phyloP scores from a whole-genome alignment of 345 rosid genomes.

The Eucalyptus paniculata region DNA sequence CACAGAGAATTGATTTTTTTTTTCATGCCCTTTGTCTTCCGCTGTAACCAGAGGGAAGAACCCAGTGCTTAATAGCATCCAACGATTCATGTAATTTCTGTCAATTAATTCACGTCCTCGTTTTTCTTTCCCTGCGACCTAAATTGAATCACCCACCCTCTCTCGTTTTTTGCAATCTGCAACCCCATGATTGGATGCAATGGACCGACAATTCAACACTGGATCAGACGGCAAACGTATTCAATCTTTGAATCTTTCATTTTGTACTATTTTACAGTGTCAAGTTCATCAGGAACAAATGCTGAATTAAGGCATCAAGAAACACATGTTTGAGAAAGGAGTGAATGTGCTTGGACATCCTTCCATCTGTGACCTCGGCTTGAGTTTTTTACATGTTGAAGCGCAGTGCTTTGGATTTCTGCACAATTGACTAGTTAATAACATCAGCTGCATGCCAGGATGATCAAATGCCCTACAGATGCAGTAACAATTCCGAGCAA shows the following conservation, averaged over 20 bases:
- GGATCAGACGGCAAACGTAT: neutral
- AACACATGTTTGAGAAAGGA: neutral
- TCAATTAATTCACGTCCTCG: neutral
- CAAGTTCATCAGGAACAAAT: neutral
- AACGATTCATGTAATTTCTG: neutral
- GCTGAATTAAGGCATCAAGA: neutral
- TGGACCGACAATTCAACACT: neutral
- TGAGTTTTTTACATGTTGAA: neutral
- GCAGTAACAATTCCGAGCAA: slow-evolving; percentile 56
- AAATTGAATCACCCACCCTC: neutral
- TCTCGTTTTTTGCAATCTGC: neutral
- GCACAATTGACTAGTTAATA: neutral
- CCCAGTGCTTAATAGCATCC: neutral
- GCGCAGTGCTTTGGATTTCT: neutral
- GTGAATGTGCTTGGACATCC: neutral
- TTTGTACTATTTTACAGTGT: neutral
- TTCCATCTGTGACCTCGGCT: neutral
- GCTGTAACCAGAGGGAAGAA: neutral
- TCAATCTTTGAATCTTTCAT: neutral
- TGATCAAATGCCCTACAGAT: slow-evolving; percentile 41
- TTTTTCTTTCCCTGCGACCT: neutral
- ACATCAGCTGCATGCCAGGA: slow-evolving; percentile 3
- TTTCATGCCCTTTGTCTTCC: too few relatives aligned
- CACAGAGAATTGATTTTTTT: neutral
- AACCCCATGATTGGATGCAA: neutral